Percentiles rank a stretch among this genome's conserved stretches.
Conservation (phyloP, 345 rosid genomes). For the Dimocarpus longan region DNA sequence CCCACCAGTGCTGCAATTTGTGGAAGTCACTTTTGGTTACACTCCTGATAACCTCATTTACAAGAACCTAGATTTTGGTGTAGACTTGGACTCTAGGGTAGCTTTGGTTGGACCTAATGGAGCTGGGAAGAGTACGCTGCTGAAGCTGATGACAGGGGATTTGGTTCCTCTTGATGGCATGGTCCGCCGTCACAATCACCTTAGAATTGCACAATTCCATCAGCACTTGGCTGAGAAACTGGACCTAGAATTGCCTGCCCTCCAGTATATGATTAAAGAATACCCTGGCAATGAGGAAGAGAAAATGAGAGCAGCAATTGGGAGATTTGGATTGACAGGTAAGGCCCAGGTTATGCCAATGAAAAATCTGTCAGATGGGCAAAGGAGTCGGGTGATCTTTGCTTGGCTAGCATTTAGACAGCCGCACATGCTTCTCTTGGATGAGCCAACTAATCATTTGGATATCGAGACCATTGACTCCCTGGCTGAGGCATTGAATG, state of each 20-base stretch:
- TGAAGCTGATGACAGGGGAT: conserved; percentile 98
- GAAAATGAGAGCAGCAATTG: conserved; percentile 92
- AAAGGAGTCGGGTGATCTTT: conserved; percentile 91
- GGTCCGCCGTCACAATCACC: conserved; percentile 96
- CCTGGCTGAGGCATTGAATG: conserved; percentile 79
- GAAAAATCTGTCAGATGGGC: conserved; percentile 98
- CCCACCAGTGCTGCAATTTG: conserved; percentile 98
- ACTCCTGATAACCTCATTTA: conserved; percentile 81
- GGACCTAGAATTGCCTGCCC: conserved; percentile 81
- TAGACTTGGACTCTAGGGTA: conserved; percentile 90
- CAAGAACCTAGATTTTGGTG: conserved; percentile 92
- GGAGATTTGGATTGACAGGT: conserved; percentile 87
- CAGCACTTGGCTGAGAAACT: conserved; percentile 98
- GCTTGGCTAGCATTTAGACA: conserved; percentile 97
- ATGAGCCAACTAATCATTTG: conserved; percentile 97
- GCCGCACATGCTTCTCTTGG: conserved; percentile 88
- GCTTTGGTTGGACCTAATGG: conserved; percentile 98
- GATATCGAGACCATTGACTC: conserved; percentile 98
- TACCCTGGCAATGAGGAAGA: conserved; percentile 96
- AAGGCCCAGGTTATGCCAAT: conserved; percentile 98
- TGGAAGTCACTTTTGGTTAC: conserved; percentile 91
- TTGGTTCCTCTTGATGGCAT: conserved; percentile 85
- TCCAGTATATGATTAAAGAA: conserved; percentile 80
- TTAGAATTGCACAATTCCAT: conserved; percentile 91
- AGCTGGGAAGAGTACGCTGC: conserved; percentile 95